phyloP scores from a whole-genome alignment of 345 rosid genomes.

The Gossypium turneri region DNA sequence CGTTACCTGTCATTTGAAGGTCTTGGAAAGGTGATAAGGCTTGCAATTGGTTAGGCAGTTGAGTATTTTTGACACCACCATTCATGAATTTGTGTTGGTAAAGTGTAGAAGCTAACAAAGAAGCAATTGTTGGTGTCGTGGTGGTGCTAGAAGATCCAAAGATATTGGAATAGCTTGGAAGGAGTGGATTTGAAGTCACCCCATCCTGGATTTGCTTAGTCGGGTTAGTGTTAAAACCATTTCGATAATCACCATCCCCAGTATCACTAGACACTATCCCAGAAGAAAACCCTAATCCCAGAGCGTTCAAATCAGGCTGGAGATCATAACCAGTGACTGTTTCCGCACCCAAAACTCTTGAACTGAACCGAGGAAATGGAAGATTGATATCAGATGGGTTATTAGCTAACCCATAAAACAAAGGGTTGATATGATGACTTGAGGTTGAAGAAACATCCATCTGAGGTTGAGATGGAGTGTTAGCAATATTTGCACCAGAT shows the following conservation, averaged over 20 bases:
- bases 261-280: constrained; percentile 28
- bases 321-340: constrained; percentile 48
- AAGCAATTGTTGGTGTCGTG: constrained; percentile 37
- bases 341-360: constrained; percentile 32
- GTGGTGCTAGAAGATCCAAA: constrained; percentile 37
- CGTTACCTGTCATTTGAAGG: constrained; percentile 38
- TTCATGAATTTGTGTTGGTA: constrained; percentile 46
- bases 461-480: constrained; percentile 34
- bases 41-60: constrained; percentile 39
- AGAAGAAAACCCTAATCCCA: constrained; percentile 67
- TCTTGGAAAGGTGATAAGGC: constrained; percentile 45
- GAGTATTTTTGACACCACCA: constrained; percentile 29
- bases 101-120: constrained; percentile 51
- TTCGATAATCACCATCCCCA: constrained; percentile 13
- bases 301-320: constrained; percentile 45
- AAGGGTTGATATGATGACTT: constrained; percentile 42
- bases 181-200: constrained; percentile 37
- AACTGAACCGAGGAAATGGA: constrained; percentile 43
- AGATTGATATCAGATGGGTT: constrained; percentile 45
- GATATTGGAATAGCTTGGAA: constrained; percentile 40
- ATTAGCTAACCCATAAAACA: constrained; percentile 55
- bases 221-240: constrained; percentile 22
- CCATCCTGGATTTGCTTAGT: constrained; percentile 36
- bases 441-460: constrained; percentile 39
- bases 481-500: constrained; percentile 21